Conservation (phyloP, 2,329 filamentous ascomycete genomes). For the Huntiella moniliformis region DNA sequence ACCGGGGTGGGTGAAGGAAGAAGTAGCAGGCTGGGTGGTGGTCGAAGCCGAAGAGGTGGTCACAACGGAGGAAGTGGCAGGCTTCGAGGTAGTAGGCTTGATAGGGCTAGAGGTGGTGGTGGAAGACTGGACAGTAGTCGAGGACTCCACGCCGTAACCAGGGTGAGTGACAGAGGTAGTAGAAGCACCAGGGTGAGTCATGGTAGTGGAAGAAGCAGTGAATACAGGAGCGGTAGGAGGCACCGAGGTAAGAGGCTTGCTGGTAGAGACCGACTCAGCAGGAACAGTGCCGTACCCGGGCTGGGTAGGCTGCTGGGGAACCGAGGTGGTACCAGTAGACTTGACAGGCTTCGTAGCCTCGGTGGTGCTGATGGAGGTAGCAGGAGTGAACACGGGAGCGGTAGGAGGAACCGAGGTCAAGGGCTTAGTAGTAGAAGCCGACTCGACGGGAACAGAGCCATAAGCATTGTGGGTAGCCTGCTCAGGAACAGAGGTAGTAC, state of each 20-base stretch:
- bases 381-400: too few relatives aligned
- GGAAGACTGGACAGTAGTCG: too few relatives aligned
- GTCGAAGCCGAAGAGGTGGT: neutral
- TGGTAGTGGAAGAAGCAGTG: neutral
- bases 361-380: neutral
- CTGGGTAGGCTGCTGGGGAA: too few relatives aligned
- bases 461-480: too few relatives aligned
- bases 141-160: too few relatives aligned
- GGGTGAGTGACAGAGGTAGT: neutral
- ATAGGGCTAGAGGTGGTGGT: too few relatives aligned
- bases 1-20: neutral
- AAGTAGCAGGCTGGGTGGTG: neutral
- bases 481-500: neutral
- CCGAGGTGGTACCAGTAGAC: neutral
- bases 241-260: neutral
- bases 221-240: neutral
- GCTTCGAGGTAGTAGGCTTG: neutral
- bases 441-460: too few relatives aligned
- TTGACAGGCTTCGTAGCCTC: neutral
- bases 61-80: neutral
- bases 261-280: neutral
- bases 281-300: too few relatives aligned
- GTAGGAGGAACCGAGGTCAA: too few relatives aligned
- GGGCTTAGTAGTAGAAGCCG: too few relatives aligned
- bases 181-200: neutral